A percentile compares a stretch with the other conserved stretches of the same genome.
Evolutionary conservation across 2,329 filamentous ascomycete genomes (phyloP).

Genomic region (Xylariaceae sp.): DNA sequence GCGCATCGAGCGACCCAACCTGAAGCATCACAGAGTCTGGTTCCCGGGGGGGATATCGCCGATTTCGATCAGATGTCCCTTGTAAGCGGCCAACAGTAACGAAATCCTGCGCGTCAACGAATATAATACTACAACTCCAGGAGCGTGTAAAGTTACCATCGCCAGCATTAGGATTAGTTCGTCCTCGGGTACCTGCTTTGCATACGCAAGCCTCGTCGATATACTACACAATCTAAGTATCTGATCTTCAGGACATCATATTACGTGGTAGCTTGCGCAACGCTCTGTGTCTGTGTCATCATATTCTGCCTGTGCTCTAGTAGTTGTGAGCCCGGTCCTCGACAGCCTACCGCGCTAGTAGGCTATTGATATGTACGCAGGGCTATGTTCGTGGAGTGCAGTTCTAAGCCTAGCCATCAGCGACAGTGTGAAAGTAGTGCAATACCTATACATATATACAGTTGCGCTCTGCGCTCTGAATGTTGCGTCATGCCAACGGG

Average conservation of each 20-base stretch:
- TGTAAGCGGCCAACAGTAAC: not conserved
- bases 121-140: not conserved
- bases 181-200: slow-evolving; percentile 29
- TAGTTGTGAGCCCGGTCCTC: not conserved
- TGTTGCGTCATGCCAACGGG: slow-evolving; percentile 26
- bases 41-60: slow-evolving; percentile 23
- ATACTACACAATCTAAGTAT: slow-evolving; percentile 6
- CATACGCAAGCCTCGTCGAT: slow-evolving; percentile 19
- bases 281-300: too few relatives aligned
- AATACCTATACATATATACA: slow-evolving; percentile 1
- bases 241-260: slow-evolving; percentile 1
- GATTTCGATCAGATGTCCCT: slow-evolving; percentile 12
- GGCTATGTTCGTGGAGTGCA: not conserved
- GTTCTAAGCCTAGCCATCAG: not conserved
- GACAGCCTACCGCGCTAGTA: not conserved
- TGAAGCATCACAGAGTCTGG: slow-evolving; percentile 12
- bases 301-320: not conserved
- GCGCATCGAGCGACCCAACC: slow-evolving; percentile 17
- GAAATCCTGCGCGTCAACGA: not conserved
- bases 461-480: slow-evolving; percentile 16
- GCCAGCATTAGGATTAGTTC: slow-evolving; percentile 13
- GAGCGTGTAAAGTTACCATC: not conserved
- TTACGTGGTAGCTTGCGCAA: slow-evolving; percentile 10
- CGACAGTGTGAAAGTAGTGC: not conserved
- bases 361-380: not conserved